Evolutionary conservation across 345 rosid genomes (phyloP), one percentile per base, ranked within the genome.

Genomic region (Camelina neglecta): DNA sequence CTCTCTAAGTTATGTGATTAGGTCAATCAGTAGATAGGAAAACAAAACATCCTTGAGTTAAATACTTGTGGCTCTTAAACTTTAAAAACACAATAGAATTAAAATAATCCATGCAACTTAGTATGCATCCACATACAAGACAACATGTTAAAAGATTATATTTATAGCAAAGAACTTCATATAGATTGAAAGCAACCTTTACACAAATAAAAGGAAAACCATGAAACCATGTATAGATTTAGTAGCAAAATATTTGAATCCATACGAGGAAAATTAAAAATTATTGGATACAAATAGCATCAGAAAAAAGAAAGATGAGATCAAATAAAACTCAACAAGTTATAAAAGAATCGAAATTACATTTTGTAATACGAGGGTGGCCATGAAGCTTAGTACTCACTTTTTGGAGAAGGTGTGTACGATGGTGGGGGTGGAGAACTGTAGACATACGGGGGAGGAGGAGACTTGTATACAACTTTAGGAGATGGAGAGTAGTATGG

Each of bases 351-450:
- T 15, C 12, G 0, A 5, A 21, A 49, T 71, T 49, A 36, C 9
- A 49, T 12, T 23, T 48, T 60, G 15, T 9, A 4, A 21, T 45
- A 71, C 7, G 60, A 21, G 18, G 65, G n/a, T 60, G 47, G 29
- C 1, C 11, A 1, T 60, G 29, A 38, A 4, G n/a, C 1, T 60
- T 60, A 16, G 29, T 60, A 60, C 65, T 38, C 65, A 60, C 13
- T 42, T 42, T 62, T 12, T 23, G 67, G 53, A 18, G 57, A 51
- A 9, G 57, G 57, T 51, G 57, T 21, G 57, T 51, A 51, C 1
- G 11, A 4, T 20, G 57, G 57, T 51, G 57, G 57, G 9, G 57
- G 57, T 51, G 56, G 56, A 3, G 29, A 51, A 20, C 29, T 51
- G 29, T 51, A 51, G 4, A 51, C 56, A 21, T 51, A 51, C 10